These are phyloP conservation scores for Hypocreales sp. DNA, from an alignment of 2,329 filamentous ascomycete genomes.

Conservation along the genomic window DNA sequence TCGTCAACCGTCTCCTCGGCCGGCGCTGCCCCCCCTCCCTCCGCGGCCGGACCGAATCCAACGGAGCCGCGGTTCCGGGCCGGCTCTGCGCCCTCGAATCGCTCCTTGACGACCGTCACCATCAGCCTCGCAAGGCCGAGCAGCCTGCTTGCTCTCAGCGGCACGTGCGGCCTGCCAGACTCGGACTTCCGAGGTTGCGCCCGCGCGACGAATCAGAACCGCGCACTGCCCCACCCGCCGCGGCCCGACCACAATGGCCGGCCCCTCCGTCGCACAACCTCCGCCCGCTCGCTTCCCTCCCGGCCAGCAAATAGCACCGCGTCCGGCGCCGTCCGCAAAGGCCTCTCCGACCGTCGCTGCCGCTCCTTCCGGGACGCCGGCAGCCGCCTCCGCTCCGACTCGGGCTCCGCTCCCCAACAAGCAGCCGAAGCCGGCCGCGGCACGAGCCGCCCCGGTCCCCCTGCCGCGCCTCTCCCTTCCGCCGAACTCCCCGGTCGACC, in stretches of 20 bases:
- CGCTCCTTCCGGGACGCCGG: conserved; percentile 4
- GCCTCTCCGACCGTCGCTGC: conserved; percentile 4
- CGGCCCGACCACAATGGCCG: conserved; percentile 11
- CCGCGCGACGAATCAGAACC: conserved; percentile 3
- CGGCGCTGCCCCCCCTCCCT: no score
- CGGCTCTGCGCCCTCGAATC: no score
- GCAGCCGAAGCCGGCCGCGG: conserved; percentile 4
- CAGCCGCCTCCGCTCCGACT: conserved; percentile 6
- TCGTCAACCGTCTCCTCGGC: no score
- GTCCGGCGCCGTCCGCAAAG: not conserved
- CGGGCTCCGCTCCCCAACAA: conserved; percentile 10
- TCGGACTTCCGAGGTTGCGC: conserved; percentile 13
- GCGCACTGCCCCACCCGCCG: conserved; percentile 1
- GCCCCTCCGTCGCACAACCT: conserved; percentile 4
- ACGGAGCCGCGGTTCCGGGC: no score
- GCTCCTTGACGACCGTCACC: not conserved
- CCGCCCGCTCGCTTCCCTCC: conserved; percentile 7
- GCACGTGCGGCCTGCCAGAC: conserved; percentile 1
- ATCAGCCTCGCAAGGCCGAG: not conserved
- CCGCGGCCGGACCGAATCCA: no score
- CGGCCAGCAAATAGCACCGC: conserved; percentile 1
- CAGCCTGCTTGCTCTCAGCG: no score
- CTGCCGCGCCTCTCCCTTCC: conserved; percentile 17
- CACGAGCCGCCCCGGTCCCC: conserved; percentile 9
- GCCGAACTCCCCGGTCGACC: no score